These are phyloP conservation scores for Hypoxylon fuscum DNA, from an alignment of 495 filamentous ascomycete species.

Conservation along the genomic window DNA sequence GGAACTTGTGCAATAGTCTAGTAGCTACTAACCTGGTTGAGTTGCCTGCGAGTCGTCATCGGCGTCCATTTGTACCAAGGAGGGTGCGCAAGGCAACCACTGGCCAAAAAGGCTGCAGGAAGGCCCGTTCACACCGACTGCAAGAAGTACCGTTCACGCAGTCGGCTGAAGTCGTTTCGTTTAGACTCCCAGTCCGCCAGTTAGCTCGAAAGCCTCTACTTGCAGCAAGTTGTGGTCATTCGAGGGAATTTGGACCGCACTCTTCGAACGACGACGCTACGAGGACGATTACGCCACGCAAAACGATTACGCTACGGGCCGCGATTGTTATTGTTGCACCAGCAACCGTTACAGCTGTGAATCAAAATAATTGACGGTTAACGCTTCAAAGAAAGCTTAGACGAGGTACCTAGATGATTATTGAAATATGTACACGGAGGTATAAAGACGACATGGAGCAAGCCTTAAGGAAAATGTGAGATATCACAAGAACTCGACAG, in stretches of 20 bases:
- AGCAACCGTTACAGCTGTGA: conserved; percentile 21
- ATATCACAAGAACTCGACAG: conserved; percentile 19
- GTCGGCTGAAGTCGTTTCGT: conserved; percentile 19
- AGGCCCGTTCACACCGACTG: conserved; percentile 25
- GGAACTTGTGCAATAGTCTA: background rate
- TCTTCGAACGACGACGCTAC: conserved; percentile 2
- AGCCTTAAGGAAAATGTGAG: background rate
- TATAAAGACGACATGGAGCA: conserved; percentile 24
- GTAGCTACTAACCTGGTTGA: conserved; percentile 43
- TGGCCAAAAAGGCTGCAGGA: conserved; percentile 4
- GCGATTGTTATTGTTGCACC: conserved; percentile 25
- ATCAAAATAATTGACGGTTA: conserved; percentile 16
- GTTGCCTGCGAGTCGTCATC: conserved; percentile 44
- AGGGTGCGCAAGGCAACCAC: conserved; percentile 21
- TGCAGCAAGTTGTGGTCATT: conserved; percentile 24
- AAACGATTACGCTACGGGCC: too few relatives aligned
- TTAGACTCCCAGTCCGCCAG: conserved; percentile 13
- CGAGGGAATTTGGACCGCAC: conserved; percentile 5
- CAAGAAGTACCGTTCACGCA: conserved; percentile 16
- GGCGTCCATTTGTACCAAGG: conserved; percentile 41
- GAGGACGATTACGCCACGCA: too few relatives aligned
- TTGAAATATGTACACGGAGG: background rate
- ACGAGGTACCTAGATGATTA: too few relatives aligned
- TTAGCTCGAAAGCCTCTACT: conserved; percentile 22
- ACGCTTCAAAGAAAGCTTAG: background rate